Base-by-base conservation (phyloP, 352 stramenopile species). In the Achlya hypogyna region DNA sequence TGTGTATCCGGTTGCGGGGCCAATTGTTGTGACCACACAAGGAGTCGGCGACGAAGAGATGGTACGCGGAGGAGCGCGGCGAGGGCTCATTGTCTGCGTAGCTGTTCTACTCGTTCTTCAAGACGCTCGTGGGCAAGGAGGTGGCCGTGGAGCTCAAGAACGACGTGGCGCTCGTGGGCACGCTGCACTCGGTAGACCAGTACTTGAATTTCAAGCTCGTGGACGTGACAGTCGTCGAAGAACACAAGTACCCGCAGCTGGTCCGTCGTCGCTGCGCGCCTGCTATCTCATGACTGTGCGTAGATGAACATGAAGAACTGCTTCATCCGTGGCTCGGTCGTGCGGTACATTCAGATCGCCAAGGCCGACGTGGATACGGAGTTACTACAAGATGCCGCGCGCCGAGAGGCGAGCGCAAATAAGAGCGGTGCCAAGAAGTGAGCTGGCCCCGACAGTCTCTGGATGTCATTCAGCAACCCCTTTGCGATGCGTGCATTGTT, bases 91-190 rank as follows among this genome's bases (percentile, higher is more conserved):
- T 12, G 5, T 14, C 12, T 14, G 10, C 51, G 32, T 56, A 98
- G 94, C 75, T 98, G 71, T 98, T 98, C 72, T 97, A 98, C 72
- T 98, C 95, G 52, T 98, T 99, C 77, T 99, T 99, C 88, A 99
- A 99, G 82, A 99, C 94, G 53, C 81, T 99, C 29, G 86, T 98
- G 28, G 95, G 94, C 65, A 98, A 99, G 75, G 91, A 98, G 67
- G 88, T 99, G 35, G 94, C 93, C 5, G 96, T 99, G 23, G 97
- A 99, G 78, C 84, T 99, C 35, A 99, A 99, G 82, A 99, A 99
- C 75, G 96, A 98, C 73, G 90, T 99, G 53, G 88, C 96, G 53
- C 82, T 99, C 27, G 98, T 96, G 40, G 95, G 95, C 34, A 97
- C 85, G 35, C 80, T 99, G 28, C 92, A 99, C 77, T 98, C 89